Evolutionary conservation across 2,329 filamentous ascomycete genomes (phyloP).

Genomic region (Botrytis paeoniae): DNA sequence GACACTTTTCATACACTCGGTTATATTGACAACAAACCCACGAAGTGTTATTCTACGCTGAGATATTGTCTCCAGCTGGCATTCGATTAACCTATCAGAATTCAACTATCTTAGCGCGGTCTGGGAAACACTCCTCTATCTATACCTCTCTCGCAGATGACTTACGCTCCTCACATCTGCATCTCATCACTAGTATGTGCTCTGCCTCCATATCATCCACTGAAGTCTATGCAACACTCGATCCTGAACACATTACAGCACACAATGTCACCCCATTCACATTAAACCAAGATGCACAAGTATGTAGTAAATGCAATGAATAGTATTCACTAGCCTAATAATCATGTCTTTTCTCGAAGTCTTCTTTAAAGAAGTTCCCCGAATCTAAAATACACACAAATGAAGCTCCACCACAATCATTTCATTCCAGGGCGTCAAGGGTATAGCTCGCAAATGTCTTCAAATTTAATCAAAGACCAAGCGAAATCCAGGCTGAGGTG

Average conservation of each 20-base stretch:
- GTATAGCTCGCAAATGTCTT: constrained; percentile 7
- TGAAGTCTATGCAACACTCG: background rate
- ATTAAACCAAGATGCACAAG: background rate
- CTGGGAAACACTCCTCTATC: background rate
- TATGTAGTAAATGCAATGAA: constrained; percentile 3
- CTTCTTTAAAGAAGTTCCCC: background rate
- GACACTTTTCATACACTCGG: background rate
- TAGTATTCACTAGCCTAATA: constrained; percentile 12
- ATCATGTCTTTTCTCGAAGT: background rate
- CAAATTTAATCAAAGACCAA: constrained; percentile 10
- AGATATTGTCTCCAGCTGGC: background rate
- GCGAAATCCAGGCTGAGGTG: constrained; percentile 3
- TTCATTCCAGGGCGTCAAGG: constrained; percentile 10
- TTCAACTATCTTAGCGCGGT: background rate
- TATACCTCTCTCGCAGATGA: background rate
- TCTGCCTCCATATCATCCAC: background rate
- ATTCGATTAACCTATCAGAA: background rate
- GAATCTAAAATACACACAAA: constrained; percentile 11
- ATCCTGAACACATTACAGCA: background rate
- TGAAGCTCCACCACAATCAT: constrained; percentile 4
- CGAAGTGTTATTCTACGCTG: background rate
- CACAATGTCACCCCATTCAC: background rate
- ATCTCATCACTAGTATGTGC: background rate
- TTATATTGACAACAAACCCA: background rate
- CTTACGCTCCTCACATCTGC: background rate